Conservation (phyloP, 345 rosid genomes). For the Eucalyptus pumila region DNA sequence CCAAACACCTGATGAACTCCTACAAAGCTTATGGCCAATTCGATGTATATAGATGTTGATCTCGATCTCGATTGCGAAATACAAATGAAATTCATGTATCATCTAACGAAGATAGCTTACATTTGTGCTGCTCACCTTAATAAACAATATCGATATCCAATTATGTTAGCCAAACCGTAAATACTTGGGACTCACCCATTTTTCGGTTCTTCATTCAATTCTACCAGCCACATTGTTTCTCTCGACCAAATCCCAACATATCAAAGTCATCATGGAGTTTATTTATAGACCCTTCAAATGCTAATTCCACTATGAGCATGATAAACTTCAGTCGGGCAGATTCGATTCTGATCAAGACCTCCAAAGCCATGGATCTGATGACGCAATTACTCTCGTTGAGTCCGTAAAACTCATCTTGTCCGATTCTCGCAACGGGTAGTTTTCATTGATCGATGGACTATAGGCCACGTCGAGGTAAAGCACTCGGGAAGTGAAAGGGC, state of each 20-base stretch:
- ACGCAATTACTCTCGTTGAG: rapidly evolving
- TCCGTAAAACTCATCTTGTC: background rate
- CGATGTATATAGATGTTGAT: background rate
- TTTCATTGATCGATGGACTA: background rate
- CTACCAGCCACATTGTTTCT: background rate
- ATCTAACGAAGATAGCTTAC: background rate
- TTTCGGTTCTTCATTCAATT: background rate
- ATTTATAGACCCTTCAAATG: background rate
- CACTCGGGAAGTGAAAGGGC: background rate
- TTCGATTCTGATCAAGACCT: background rate
- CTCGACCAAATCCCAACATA: background rate
- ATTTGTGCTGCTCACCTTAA: background rate
- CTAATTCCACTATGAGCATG: background rate
- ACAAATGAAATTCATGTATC: too few species aligned
- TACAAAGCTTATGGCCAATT: background rate
- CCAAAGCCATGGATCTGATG: rapidly evolving
- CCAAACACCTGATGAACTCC: background rate
- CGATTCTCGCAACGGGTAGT: background rate
- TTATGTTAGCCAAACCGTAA: background rate
- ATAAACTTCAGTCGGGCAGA: background rate
- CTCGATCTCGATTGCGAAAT: background rate
- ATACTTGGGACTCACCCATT: background rate
- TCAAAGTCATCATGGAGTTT: background rate
- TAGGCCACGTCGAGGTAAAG: background rate
- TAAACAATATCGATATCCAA: background rate